phyloP scores from a whole-genome alignment of 257 asterid genomes.

The Solanum megistacrolobum region DNA sequence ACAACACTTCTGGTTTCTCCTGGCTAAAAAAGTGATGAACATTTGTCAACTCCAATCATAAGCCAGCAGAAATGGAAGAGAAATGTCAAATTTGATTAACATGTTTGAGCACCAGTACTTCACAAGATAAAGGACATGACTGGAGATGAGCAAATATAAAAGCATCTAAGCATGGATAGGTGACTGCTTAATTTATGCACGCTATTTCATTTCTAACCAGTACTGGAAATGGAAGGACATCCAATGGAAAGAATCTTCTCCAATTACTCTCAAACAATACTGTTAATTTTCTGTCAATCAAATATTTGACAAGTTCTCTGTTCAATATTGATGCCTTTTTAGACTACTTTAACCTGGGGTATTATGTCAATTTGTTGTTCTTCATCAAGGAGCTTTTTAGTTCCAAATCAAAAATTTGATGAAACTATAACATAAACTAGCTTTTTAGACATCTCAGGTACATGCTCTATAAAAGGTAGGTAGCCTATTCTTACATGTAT shows the following conservation, averaged over 20 bases:
- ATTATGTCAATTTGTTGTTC: background rate
- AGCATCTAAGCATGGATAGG: background rate
- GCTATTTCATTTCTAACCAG: background rate
- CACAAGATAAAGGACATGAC: background rate
- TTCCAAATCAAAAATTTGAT: background rate
- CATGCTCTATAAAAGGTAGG: background rate
- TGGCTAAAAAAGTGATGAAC: slow-evolving; percentile 41
- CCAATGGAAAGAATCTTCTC: background rate
- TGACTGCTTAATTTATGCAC: background rate
- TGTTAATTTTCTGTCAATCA: background rate
- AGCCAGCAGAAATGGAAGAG: background rate
- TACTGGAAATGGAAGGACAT: background rate
- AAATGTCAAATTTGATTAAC: background rate
- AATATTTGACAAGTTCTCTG: background rate
- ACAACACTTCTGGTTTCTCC: slow-evolving; percentile 91
- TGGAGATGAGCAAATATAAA: background rate
- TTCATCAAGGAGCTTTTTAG: background rate
- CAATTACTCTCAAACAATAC: background rate
- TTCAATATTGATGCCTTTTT: background rate
- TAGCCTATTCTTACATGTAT: background rate
- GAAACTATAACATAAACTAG: background rate
- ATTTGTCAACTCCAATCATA: background rate
- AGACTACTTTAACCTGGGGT: background rate
- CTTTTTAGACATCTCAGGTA: background rate
- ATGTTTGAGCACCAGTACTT: background rate